Base-by-base conservation (phyloP, 2,329 filamentous ascomycete species). In the Trichophyton simii region DNA sequence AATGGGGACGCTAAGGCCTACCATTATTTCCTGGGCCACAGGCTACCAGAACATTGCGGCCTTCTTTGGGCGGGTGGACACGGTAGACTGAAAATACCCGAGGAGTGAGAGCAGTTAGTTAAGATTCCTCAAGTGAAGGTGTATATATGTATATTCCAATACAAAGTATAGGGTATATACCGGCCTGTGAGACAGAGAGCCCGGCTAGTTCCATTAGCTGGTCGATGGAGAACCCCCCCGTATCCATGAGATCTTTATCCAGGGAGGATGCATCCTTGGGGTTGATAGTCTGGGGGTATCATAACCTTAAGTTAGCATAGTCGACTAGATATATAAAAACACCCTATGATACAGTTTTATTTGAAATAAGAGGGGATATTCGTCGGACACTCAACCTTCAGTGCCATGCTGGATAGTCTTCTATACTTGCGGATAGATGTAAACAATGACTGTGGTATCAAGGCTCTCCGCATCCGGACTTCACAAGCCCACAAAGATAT, bases 181-280 rank as follows among this genome's bases (percentile, higher is more conserved):
- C 85, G 58, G 88, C 91, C 79, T 97, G 91, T 11, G 92, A 92
- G 28, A 97, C 91, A 0, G 91, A 91, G 0, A 99, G 81, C 0
- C 94, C 94, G 50, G 94, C 94, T 6, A 99, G 78, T 72, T 97
- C 94, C 94, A 99, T 97, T 57, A 99, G 79, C 75, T 99, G 94
- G 71, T 97, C 94, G 61, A 99, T 83, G 9, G 90, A 95, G 76
- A 96, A 99, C 7, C 88, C 91, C 44, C 84, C 83, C 0, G 86
- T 84, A 9, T 83, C 83, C 91, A 99, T 97, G 64, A 99, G 85
- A 72, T 99, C 92, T 73, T 89, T 86, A 72, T 99, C 94, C 18
- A 99, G 82, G 57, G 89, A 88, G 0, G 89, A 87, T 0, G 94
- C 94, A 65, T 90, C 89, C 75, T 94, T 91, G 48, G 92, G 87